Percentiles rank a stretch among this genome's conserved stretches.
Conservation (phyloP, 192 early-diverging fungal species). For the Coemansia guatemalensis region DNA sequence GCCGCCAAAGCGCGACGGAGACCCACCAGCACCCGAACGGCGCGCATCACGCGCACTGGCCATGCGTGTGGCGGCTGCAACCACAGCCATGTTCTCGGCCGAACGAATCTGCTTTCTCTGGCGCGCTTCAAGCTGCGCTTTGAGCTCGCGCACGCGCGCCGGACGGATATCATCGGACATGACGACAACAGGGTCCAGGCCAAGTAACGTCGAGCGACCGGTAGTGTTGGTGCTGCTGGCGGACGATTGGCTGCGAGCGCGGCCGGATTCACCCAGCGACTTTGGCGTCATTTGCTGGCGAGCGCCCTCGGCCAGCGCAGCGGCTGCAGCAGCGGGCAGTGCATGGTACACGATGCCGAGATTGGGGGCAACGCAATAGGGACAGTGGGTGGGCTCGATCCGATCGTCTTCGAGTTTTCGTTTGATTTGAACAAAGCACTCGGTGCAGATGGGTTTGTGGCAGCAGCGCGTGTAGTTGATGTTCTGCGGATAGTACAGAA, state of each 20-base stretch:
- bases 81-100: conserved; percentile 35
- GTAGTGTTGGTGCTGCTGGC: conserved; percentile 11
- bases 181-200: conserved; percentile 58
- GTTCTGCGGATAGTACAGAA: conserved; percentile 89
- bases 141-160: conserved; percentile 16
- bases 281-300: background rate
- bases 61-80: conserved; percentile 40
- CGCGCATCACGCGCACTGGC: conserved; percentile 21
- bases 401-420: conserved; percentile 67
- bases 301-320: background rate
- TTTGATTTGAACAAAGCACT: conserved; percentile 96
- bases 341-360: conserved; percentile 79
- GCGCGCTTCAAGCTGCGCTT: conserved; percentile 12
- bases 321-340: conserved; percentile 13
- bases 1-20: background rate
- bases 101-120: conserved; percentile 26
- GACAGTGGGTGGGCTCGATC: conserved; percentile 71
- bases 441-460: conserved; percentile 94
- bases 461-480: conserved; percentile 93
- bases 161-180: conserved; percentile 58
- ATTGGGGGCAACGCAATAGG: conserved; percentile 84
- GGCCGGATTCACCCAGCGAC: conserved; percentile 15
- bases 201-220: background rate
- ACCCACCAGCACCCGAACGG: too few species aligned
- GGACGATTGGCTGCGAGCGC: conserved; percentile 39